A percentile compares a stretch with the other conserved stretches of the same genome.
Conservation (phyloP, 768 basidiomycete species). For the Tricholoma matsutake region DNA sequence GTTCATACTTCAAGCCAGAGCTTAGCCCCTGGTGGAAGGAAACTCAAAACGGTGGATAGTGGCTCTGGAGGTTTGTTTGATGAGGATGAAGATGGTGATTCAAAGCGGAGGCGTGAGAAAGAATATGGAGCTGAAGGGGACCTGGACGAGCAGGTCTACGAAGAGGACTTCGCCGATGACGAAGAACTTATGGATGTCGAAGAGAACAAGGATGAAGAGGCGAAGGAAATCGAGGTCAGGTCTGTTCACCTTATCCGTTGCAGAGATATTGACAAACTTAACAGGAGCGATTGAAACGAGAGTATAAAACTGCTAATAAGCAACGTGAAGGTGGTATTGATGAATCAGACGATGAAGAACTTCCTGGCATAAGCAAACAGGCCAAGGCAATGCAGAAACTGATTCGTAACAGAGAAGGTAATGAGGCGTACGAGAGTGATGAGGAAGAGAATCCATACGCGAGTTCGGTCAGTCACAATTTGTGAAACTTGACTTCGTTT, state of each 20-base stretch:
- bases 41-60: conserved; percentile 65
- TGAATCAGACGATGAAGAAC: conserved; percentile 73
- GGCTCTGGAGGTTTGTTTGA: conserved; percentile 60
- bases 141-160: conserved; percentile 77
- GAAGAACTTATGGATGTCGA: conserved; percentile 76
- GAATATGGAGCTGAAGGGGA: conserved; percentile 77
- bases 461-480: conserved; percentile 53
- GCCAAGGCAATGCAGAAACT: conserved; percentile 84
- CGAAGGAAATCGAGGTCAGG: conserved; percentile 75
- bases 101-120: conserved; percentile 44
- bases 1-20: conserved; percentile 52
- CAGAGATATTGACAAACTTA: not conserved
- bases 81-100: conserved; percentile 60
- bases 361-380: conserved; percentile 56
- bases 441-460: conserved; percentile 85
- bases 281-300: conserved; percentile 81
- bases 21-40: conserved; percentile 66
- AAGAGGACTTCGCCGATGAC: conserved; percentile 85
- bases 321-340: conserved; percentile 65
- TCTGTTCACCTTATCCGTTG: not conserved
- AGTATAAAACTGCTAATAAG: conserved; percentile 78
- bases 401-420: conserved; percentile 80
- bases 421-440: conserved; percentile 77
- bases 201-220: conserved; percentile 72
- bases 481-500: not conserved